These are phyloP conservation scores for Magnaporthiopsis incrustans DNA, from an alignment of 2,329 filamentous ascomycete genomes.

Conservation along the genomic window DNA sequence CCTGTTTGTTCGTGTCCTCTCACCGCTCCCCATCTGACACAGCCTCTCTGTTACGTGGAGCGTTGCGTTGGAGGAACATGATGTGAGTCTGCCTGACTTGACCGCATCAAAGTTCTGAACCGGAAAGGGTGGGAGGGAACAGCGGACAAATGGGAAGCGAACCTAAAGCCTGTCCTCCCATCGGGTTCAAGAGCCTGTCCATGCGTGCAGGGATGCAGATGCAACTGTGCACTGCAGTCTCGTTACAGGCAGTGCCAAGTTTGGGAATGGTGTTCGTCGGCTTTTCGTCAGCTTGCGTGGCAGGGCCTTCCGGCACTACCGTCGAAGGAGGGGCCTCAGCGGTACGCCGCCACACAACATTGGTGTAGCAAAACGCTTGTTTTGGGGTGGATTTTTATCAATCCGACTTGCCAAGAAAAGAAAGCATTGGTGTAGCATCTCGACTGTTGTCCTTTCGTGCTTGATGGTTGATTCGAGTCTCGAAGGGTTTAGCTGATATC, in stretches of 20 bases:
- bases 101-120: not conserved
- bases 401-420: too few relatives aligned
- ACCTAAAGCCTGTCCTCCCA: not conserved
- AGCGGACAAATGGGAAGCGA: not conserved
- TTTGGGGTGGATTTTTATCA: too few relatives aligned
- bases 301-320: too few relatives aligned
- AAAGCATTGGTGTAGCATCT: too few relatives aligned
- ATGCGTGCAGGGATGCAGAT: not conserved
- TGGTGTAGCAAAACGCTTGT: too few relatives aligned
- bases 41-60: not conserved
- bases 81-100: not conserved
- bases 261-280: not conserved
- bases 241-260: too few relatives aligned
- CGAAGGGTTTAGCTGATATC: not conserved
- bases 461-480: not conserved
- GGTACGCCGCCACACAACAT: too few relatives aligned
- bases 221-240: not conserved
- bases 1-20: not conserved
- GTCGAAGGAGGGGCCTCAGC: too few relatives aligned
- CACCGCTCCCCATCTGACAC: not conserved
- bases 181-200: not conserved
- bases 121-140: too few relatives aligned
- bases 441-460: too few relatives aligned
- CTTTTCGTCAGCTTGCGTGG: not conserved
- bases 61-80: not conserved